Conservation (phyloP, 176 grass and related monocot genomes). For the Musa itinerans region DNA sequence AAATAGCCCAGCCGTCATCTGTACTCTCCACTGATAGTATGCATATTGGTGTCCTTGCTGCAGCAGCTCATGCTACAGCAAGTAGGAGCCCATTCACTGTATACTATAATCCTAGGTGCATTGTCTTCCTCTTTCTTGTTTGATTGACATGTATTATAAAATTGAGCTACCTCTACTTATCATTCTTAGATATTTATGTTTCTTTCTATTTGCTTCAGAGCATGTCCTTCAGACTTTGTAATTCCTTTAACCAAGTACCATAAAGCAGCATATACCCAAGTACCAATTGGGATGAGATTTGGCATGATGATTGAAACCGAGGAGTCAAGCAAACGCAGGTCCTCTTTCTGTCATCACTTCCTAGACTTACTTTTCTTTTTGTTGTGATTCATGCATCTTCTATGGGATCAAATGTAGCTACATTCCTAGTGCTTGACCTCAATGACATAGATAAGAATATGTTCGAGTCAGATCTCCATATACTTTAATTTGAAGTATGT, state of each 20-base stretch:
- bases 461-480: too few species aligned
- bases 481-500: too few species aligned
- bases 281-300: conserved; percentile 81
- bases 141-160: background rate
- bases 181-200: conserved; percentile 2
- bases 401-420: too few species aligned
- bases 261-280: conserved; percentile 64
- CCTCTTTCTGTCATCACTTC: background rate
- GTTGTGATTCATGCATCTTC: too few species aligned
- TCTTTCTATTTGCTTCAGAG: conserved; percentile 28
- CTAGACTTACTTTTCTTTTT: too few species aligned
- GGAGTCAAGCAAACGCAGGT: conserved; percentile 92
- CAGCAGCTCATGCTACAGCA: conserved; percentile 85
- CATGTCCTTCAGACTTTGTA: conserved; percentile 77
- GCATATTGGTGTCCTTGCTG: conserved; percentile 94
- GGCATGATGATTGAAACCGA: conserved; percentile 99
- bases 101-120: conserved; percentile 89
- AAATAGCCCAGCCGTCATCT: conserved; percentile 57
- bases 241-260: conserved; percentile 72
- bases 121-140: background rate
- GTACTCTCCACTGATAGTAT: conserved; percentile 95
- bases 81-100: conserved; percentile 74
- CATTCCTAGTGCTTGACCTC: too few species aligned
- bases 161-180: conserved; percentile 1
- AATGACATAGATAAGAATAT: too few species aligned